phyloP scores from a whole-genome alignment of 305 asterid species.

The Fraxinus sp. region DNA sequence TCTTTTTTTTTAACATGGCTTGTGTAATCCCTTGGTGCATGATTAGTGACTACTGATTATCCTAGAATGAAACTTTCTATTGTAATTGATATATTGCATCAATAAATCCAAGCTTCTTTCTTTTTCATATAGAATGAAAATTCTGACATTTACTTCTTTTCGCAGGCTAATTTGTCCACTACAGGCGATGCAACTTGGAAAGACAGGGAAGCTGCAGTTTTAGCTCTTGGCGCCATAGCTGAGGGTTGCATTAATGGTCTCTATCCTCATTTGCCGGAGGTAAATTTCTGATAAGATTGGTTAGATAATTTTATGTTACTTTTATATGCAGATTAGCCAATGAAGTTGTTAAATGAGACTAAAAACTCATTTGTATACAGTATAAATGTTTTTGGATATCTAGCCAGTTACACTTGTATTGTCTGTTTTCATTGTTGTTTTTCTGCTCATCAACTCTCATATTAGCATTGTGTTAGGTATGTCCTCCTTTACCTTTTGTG shows the following conservation, averaged over 20 bases:
- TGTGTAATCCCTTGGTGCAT: slow-evolving; percentile 11
- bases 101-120: not conserved
- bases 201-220: slow-evolving; percentile 99
- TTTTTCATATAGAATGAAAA: slow-evolving; percentile 10
- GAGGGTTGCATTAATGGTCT: slow-evolving; percentile 99
- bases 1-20: not conserved
- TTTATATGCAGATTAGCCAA: slow-evolving; percentile 9
- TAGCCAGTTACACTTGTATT: not conserved
- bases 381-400: not conserved
- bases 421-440: not conserved
- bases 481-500: not conserved
- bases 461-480: not conserved
- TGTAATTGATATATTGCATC: not conserved
- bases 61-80: slow-evolving; percentile 1
- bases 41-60: not conserved
- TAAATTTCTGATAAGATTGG: slow-evolving; percentile 28
- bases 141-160: slow-evolving; percentile 18
- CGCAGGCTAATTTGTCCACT: slow-evolving; percentile 70
- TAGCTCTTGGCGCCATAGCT: slow-evolving; percentile 95
- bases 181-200: slow-evolving; percentile 88
- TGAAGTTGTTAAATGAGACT: slow-evolving; percentile 1
- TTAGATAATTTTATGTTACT: not conserved
- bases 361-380: not conserved
- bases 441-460: not conserved
- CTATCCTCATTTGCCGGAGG: slow-evolving; percentile 84